Evolutionary conservation across 345 rosid genomes (phyloP), one percentile per base, ranked within the genome.

Genomic region (Hirschfeldia incana): DNA sequence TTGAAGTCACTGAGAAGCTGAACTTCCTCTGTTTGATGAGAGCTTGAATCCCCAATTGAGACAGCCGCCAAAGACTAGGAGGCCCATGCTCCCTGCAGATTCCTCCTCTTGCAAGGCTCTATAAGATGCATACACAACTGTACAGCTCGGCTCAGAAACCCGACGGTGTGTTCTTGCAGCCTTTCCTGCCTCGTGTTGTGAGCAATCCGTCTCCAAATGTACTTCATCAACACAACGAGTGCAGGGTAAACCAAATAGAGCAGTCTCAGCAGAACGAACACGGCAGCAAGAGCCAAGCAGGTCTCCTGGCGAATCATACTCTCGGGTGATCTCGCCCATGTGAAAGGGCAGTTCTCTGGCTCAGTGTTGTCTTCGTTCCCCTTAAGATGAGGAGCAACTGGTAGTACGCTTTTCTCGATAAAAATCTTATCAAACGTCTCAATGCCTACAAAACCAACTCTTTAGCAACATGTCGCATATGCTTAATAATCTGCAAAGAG

Each of bases 291-390:
- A 39, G 94, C 85, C 59, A 95, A 80, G 76, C 84, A 95, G 0
- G 98, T 95, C 81, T 93, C 98, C 75, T 93, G 94, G 4, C 82
- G 85, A 60, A 95, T 86, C 84, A 91, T 69, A 69, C 93, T 91
- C 87, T 90, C 97, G 1, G 99, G 99, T 53, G 99, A 92, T 85
- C 89, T 93, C 72, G 94, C 97, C 99, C 99, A 95, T 62, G 93
- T 85, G 83, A 91, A 95, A 0, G 97, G 99, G 75, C 98, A 95
- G 84, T 83, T 92, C 69, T 94, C 98, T 30, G 30, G 88, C 72
- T 88, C 95, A 4, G 70, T n/a, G 67, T 75, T 83, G 62, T 75
- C 79, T 68, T 83, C 79, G 82, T 87, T 87, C 77, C 84, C 90
- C 30, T 29, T 29, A 12, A 76, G 87, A 77, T 85, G 75, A 36